Base-by-base conservation (phyloP, 192 early-diverging fungal species). In the Coemansia sp. region DNA sequence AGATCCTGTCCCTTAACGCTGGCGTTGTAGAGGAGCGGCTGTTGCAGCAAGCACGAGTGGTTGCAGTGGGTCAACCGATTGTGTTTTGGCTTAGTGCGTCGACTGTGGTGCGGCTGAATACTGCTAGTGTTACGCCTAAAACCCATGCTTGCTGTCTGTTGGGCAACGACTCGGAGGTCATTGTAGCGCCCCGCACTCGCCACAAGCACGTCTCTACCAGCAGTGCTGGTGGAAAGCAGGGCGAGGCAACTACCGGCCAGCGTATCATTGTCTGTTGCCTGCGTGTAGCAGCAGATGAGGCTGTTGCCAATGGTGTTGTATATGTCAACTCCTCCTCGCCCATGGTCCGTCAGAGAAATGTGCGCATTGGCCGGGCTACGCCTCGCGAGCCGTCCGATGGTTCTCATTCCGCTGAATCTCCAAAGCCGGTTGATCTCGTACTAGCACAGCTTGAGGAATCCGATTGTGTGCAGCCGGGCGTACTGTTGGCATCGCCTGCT, bases 1-100 rank as follows among this genome's bases (percentile, higher is more conserved):
- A 93, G 73, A 91, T 93, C 46, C 59, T 93, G 73, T 90, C 90
- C 78, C 71, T 88, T 42, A 86, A 91, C 60, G 89, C 89, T n/a
- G 86, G 87, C 37, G 87, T 87, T 35, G 81, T 93, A 0, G 92
- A 93, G 67, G 78, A 87, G 24, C 73, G 86, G 63, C 76, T 93
- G 64, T 58, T 92, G 38, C 82, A 76, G 51, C 92, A 93, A 73
- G 80, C 87, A 40, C 80, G 89, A 3, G 88, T 90, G 24, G 75
- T 93, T 7, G 88, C 87, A 21, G 71, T 76, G 2, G 80, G 84
- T 40, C 86, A 92, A 67, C 76, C 88, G n/a, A 68, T 92, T 7
- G 85, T 88, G 6, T 86, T 93, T 60, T 92, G 91, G 90, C 84
- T 92, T 38, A 84, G 90, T 66, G 71, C 84, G 9, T 87, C 83